phyloP scores from a whole-genome alignment of 495 filamentous ascomycete species.

The Lineolata rhizophorae region DNA sequence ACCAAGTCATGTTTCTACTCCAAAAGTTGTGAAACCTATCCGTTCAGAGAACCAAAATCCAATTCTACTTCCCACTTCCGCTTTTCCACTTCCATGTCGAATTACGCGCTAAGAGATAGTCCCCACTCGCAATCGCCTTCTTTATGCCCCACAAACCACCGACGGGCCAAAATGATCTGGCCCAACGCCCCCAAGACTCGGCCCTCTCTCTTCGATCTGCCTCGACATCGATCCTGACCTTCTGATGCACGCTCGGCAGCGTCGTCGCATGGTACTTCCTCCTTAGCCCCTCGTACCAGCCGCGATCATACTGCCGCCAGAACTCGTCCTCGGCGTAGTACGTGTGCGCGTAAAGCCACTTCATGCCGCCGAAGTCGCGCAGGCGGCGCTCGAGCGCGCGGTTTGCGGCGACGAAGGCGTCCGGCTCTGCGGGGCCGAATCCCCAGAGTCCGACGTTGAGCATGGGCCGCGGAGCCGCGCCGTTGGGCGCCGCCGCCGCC shows the following conservation, averaged over 20 bases:
- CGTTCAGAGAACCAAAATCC: too few species aligned
- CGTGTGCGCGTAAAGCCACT: constrained; percentile 25
- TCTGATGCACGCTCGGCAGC: constrained; percentile 30
- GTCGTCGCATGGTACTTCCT: constrained; percentile 25
- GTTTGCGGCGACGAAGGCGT: constrained; percentile 9
- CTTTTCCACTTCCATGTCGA: constrained; percentile 6
- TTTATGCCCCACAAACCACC: constrained; percentile 8
- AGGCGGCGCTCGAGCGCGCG: constrained; percentile 12
- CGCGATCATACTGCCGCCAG: constrained; percentile 27
- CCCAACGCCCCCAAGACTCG: constrained; percentile 1
- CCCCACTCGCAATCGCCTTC: constrained; percentile 6
- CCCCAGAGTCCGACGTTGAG: constrained; percentile 36
- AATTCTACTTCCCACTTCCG: too few species aligned
- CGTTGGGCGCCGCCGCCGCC: constrained; percentile 1
- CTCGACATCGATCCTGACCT: constrained; percentile 14
- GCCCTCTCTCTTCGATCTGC: constrained; percentile 1
- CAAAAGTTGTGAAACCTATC: too few species aligned
- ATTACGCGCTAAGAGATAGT: constrained; percentile 4
- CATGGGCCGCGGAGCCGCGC: constrained; percentile 14
- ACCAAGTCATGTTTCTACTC: too few species aligned
- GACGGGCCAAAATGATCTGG: constrained; percentile 6
- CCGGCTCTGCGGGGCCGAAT: constrained; percentile 6
- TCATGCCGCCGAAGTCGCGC: constrained; percentile 10
- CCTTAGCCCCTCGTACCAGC: constrained; percentile 26
- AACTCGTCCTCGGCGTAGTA: constrained; percentile 32